These are phyloP conservation scores for Cenchrus purpureus DNA, from an alignment of 176 grass and related monocot genomes.

Conservation along the genomic window DNA sequence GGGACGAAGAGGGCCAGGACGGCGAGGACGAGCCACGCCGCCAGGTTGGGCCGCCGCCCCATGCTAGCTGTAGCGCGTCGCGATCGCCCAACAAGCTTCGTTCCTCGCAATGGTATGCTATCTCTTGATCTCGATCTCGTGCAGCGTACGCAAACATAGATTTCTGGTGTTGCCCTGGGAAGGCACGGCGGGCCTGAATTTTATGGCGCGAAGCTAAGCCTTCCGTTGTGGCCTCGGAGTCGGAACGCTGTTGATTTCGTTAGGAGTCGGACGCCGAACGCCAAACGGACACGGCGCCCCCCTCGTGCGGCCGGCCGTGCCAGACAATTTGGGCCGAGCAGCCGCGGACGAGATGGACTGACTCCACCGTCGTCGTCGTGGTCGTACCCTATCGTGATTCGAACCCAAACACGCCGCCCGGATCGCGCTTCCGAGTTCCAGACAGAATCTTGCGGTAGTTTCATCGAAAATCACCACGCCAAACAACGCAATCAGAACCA, in stretches of 20 bases:
- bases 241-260: neutral
- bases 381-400: too few relatives aligned
- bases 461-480: too few relatives aligned
- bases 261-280: neutral
- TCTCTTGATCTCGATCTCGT: neutral
- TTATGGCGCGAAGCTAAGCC: neutral
- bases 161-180: neutral
- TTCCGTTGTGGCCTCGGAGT: neutral
- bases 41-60: neutral
- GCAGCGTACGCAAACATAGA: neutral
- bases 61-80: neutral
- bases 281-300: neutral
- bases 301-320: neutral
- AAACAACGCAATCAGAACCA: too few relatives aligned
- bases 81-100: neutral
- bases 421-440: neutral
- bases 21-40: constrained; percentile 1
- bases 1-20: neutral
- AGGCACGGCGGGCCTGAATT: neutral
- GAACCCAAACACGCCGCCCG: neutral
- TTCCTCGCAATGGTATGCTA: neutral
- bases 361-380: neutral
- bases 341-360: neutral
- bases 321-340: neutral
- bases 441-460: too few relatives aligned